Evolutionary conservation across 192 early-diverging fungal species (phyloP).

Genomic region (Podila minutissima): DNA sequence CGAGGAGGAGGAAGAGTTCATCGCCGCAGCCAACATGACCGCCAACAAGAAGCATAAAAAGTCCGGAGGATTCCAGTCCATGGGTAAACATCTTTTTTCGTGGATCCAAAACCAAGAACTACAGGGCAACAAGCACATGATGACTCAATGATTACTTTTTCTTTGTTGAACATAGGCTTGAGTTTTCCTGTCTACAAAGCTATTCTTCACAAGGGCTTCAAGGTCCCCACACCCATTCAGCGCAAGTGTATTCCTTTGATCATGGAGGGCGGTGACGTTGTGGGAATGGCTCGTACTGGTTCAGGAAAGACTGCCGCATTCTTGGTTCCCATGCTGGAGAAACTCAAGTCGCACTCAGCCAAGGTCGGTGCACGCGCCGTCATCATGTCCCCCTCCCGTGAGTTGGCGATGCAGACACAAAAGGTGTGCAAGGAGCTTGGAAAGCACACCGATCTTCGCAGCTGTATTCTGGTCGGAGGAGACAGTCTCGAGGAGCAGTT

Average conservation of each 20-base stretch:
- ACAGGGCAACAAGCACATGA: neutral
- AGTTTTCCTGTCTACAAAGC: constrained; percentile 86
- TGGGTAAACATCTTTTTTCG: constrained; percentile 66
- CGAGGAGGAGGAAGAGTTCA: constrained; percentile 49
- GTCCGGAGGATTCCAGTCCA: constrained; percentile 97
- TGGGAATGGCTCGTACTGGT: constrained; percentile 98
- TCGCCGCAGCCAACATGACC: constrained; percentile 50
- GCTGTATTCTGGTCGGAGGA: constrained; percentile 92
- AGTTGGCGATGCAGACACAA: constrained; percentile 96
- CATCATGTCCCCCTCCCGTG: constrained; percentile 93
- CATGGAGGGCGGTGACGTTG: constrained; percentile 91
- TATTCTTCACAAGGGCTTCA: constrained; percentile 93
- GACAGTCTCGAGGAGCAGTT: constrained; percentile 98
- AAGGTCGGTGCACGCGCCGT: constrained; percentile 83
- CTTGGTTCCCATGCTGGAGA: constrained; percentile 91
- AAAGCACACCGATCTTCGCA: constrained; percentile 93
- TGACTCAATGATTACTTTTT: neutral
- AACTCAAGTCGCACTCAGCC: constrained; percentile 87
- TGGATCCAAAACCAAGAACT: neutral
- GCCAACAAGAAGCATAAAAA: constrained; percentile 95
- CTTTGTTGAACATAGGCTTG: constrained; percentile 62
- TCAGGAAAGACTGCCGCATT: constrained; percentile 98
- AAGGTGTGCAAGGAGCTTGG: constrained; percentile 92
- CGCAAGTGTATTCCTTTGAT: constrained; percentile 94
- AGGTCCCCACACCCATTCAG: constrained; percentile 99